Evolutionary conservation across 164 flowering plant genomes (phyloP).

Genomic region (Brasenia schreberi): DNA sequence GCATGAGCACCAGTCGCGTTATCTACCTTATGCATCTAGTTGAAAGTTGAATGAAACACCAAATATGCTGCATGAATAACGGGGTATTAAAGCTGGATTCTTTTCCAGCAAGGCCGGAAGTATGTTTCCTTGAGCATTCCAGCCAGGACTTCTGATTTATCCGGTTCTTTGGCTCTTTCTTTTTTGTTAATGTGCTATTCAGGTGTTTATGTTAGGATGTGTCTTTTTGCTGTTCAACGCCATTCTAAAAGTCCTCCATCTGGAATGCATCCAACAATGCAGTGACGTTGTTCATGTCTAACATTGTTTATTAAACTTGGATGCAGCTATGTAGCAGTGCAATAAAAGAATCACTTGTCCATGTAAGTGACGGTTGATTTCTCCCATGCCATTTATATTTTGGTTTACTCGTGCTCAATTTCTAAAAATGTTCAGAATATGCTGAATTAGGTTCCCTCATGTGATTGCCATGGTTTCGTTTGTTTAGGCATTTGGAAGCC

Average conservation of each 20-base stretch:
- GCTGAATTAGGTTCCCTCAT: neutral
- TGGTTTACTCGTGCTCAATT: neutral
- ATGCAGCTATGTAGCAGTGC: conserved; percentile 74
- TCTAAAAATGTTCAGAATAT: neutral
- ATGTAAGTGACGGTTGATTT: conserved; percentile 49
- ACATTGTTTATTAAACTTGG: neutral
- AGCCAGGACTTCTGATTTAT: no score
- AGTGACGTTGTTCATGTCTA: no score
- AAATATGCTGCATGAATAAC: neutral
- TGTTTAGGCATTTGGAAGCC: conserved; percentile 69
- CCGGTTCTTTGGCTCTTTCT: no score
- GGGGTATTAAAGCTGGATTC: no score
- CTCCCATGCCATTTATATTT: conserved; percentile 1
- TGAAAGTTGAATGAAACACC: neutral
- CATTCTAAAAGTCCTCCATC: no score
- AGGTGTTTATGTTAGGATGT: no score
- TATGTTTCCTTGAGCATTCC: no score
- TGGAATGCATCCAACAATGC: no score
- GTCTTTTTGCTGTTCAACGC: no score
- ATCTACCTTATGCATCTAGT: neutral
- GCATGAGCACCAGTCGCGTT: no score
- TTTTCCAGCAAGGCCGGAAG: no score
- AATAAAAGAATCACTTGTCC: conserved; percentile 65
- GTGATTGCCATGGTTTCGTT: neutral
- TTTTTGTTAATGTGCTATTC: no score